Evolutionary conservation across 352 stramenopile genomes (phyloP).

Genomic region (Phytophthora vignae): DNA sequence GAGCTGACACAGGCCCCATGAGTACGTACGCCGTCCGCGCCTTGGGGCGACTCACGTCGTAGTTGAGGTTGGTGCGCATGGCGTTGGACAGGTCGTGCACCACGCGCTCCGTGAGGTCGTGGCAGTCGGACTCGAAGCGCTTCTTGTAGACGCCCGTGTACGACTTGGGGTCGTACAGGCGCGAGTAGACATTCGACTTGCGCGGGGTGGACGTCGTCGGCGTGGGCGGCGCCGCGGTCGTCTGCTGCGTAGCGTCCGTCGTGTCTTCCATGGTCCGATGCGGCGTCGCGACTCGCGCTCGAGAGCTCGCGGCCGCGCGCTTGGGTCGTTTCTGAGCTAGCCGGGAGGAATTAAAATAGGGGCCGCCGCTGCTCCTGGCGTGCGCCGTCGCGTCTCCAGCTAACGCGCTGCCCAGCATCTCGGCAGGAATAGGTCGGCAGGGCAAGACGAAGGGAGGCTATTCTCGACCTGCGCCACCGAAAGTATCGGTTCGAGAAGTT

Average conservation of each 20-base stretch:
- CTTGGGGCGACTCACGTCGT: slow-evolving; percentile 57
- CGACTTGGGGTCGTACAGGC: slow-evolving; percentile 64
- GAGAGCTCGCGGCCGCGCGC: neutral
- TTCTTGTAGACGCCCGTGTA: slow-evolving; percentile 78
- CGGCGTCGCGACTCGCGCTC: slow-evolving; percentile 9
- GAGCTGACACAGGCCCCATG: neutral
- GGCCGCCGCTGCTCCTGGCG: neutral
- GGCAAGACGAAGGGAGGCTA: slow-evolving; percentile 6
- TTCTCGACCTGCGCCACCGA: slow-evolving; percentile 29
- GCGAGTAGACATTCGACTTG: slow-evolving; percentile 59
- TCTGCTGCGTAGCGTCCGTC: slow-evolving; percentile 7
- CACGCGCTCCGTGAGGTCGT: slow-evolving; percentile 57
- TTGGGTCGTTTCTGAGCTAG: slow-evolving; percentile 23
- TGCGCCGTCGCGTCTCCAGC: slow-evolving; percentile 1
- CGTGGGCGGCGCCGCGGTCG: slow-evolving; percentile 9
- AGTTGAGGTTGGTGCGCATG: slow-evolving; percentile 66
- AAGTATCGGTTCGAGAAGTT: slow-evolving; percentile 13
- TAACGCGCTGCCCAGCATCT: neutral
- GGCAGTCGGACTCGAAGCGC: slow-evolving; percentile 60
- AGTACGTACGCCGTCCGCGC: slow-evolving; percentile 52
- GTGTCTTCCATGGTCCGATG: slow-evolving; percentile 26
- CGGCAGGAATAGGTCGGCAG: slow-evolving; percentile 16
- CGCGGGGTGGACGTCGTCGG: slow-evolving; percentile 18
- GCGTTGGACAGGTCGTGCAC: slow-evolving; percentile 65
- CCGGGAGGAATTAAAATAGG: slow-evolving; percentile 16